Percentiles rank a stretch among this genome's conserved stretches.
Evolutionary conservation across 306 rosid species (phyloP).

Genomic region (Begonia fuchsioides): DNA sequence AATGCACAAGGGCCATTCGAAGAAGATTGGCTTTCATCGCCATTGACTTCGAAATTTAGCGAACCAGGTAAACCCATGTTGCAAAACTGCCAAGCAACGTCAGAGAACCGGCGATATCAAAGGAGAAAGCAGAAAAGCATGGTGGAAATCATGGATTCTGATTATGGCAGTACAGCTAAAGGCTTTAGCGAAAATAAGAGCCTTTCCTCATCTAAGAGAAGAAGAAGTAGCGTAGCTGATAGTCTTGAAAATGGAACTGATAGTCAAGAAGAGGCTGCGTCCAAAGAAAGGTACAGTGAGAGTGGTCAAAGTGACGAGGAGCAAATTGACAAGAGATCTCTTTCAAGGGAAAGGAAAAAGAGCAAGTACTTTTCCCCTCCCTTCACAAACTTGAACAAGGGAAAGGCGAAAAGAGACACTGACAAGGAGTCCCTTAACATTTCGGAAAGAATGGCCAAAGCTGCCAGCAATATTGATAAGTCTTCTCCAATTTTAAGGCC

Average conservation of each 20-base stretch:
- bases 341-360: constrained; percentile 57
- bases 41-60: constrained; percentile 1
- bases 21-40: constrained; percentile 30
- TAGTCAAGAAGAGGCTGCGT: constrained; percentile 9
- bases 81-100: constrained; percentile 3
- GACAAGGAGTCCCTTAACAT: constrained; percentile 15
- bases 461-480: constrained; percentile 10
- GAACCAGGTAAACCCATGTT: too few species aligned
- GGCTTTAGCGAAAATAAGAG: constrained; percentile 9
- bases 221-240: constrained; percentile 14
- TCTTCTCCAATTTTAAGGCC: constrained; percentile 14
- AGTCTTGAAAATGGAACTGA: constrained; percentile 7
- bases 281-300: background rate
- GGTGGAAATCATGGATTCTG: constrained; percentile 48
- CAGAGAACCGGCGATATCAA: constrained; percentile 18
- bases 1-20: constrained; percentile 37
- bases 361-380: constrained; percentile 89
- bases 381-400: constrained; percentile 29
- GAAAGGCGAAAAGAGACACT: constrained; percentile 16
- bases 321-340: constrained; percentile 17
- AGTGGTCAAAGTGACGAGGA: constrained; percentile 8
- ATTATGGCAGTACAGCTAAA: background rate
- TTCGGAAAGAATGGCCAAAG: constrained; percentile 14
- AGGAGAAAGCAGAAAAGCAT: constrained; percentile 67
- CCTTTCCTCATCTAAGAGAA: constrained; percentile 6